Conservation (phyloP, 2,329 filamentous ascomycete genomes). For the Diaporthe aspalathi region DNA sequence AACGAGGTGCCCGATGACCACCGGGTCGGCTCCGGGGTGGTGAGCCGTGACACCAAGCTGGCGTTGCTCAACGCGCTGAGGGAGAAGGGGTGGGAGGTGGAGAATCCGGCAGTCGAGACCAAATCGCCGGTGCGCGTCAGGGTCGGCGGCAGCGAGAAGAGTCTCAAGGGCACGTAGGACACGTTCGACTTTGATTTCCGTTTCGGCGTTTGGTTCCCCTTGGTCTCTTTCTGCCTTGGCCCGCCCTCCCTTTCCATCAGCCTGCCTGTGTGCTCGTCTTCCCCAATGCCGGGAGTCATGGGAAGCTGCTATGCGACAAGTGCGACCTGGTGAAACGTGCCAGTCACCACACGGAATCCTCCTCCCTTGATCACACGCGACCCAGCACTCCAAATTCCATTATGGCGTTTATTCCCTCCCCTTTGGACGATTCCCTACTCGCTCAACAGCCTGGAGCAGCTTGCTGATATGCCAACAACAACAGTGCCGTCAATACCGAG, state of each 20-base stretch:
- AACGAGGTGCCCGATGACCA: slow-evolving; percentile 53
- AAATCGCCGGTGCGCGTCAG: slow-evolving; percentile 59
- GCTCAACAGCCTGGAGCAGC: background rate
- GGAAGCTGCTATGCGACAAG: background rate
- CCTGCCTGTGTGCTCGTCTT: background rate
- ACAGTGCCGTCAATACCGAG: slow-evolving; percentile 21
- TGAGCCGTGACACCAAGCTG: slow-evolving; percentile 54
- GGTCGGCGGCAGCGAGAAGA: slow-evolving; percentile 44
- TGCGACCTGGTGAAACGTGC: background rate
- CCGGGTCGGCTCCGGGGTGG: slow-evolving; percentile 43
- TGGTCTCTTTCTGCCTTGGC: background rate
- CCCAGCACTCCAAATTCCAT: background rate
- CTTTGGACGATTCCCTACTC: background rate
- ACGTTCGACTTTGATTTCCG: slow-evolving; percentile 12
- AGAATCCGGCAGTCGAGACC: slow-evolving; percentile 74
- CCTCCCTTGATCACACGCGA: background rate
- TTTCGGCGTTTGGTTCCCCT: background rate
- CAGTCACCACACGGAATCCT: no score
- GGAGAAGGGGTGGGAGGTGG: slow-evolving; percentile 73
- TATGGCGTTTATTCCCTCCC: background rate
- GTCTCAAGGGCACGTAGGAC: slow-evolving; percentile 43
- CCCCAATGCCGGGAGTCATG: background rate
- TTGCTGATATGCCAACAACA: slow-evolving; percentile 29
- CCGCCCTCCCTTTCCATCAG: background rate
- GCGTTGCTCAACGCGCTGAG: slow-evolving; percentile 52